Conservation (phyloP, 768 basidiomycete genomes). For the Tulasnella sp. region DNA sequence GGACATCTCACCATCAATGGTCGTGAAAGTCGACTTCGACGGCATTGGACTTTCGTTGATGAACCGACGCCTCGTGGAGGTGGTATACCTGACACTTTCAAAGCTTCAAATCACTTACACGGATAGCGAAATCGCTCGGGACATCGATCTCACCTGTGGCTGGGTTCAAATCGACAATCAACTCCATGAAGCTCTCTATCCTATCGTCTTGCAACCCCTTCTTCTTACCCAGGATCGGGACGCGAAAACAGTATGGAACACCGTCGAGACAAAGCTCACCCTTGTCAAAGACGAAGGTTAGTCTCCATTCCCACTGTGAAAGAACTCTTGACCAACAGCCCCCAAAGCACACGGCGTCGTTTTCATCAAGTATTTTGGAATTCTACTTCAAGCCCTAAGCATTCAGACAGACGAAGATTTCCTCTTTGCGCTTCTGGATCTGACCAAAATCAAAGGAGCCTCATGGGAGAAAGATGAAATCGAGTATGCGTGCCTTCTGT, state of each 20-base stretch:
- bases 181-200: constrained; percentile 88
- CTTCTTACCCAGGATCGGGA: neutral
- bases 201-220: constrained; percentile 90
- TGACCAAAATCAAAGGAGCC: constrained; percentile 81
- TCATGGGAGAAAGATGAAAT: constrained; percentile 72
- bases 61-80: constrained; percentile 78
- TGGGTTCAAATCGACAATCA: constrained; percentile 94
- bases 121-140: constrained; percentile 65
- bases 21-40: constrained; percentile 62
- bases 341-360: constrained; percentile 83
- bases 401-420: constrained; percentile 98
- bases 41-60: constrained; percentile 89
- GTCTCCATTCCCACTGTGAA: constrained; percentile 2
- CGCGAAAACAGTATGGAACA: neutral
- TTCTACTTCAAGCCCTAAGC: constrained; percentile 86
- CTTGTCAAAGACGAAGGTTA: constrained; percentile 90
- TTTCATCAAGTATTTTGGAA: constrained; percentile 96
- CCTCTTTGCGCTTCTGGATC: constrained; percentile 80
- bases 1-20: constrained; percentile 54
- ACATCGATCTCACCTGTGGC: constrained; percentile 70
- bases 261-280: neutral
- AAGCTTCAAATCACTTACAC: constrained; percentile 75
- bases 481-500: constrained; percentile 47
- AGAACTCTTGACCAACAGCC: constrained; percentile 6
- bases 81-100: constrained; percentile 75